Evolutionary conservation across 129 eudicot species (phyloP), one percentile per base, ranked within the genome.

Genomic region (Helianthus tuberosus): DNA sequence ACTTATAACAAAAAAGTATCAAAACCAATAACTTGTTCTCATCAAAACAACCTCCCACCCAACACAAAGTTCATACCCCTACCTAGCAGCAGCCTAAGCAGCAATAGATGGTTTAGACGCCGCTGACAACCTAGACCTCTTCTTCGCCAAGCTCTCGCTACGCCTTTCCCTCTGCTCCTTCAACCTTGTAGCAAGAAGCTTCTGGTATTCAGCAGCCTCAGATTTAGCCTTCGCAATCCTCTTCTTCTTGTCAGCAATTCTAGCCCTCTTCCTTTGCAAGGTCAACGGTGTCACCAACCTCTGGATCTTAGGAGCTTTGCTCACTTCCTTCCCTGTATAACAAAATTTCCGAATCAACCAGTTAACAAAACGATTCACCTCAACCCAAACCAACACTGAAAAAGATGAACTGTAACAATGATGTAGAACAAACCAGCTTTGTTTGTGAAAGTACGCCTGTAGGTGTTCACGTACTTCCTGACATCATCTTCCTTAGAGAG

Each of bases 291-390:
- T 87, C 17, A 87, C 92, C 72, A 87, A 39, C 71, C 89, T 81
- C 81, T 87, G 92, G 25, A 87, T 83, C 75, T 86, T 86, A 16
- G 91, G 88, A 32, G 91, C 91, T 66, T 87, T 87, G 72, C 91
- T 87, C 48, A 76, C 73, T 15, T 72, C 79, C 82, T 87, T 84
- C 10, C 89, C 92, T 84, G 84, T 69, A 1, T 2, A 27, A 59
- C 16, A 53, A 25, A 53, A 5, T 8, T 51, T n/a, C 60, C 60
- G 6, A 16, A 53, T 1, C 1, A 11, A 53, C 11, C 25, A 0
- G 60, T 53, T 53, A 53, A 15, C 1, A 53, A 51, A 59, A 59
- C 16, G 1, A 27, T 9, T 41, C 65, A 59, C 41, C 27, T 27
- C 65, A 27, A 5, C 8, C 39, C 39, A 20, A 57, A 10, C 29